These are phyloP conservation scores for Botrytis medusae DNA, from an alignment of 2,329 filamentous ascomycete genomes.

Conservation along the genomic window DNA sequence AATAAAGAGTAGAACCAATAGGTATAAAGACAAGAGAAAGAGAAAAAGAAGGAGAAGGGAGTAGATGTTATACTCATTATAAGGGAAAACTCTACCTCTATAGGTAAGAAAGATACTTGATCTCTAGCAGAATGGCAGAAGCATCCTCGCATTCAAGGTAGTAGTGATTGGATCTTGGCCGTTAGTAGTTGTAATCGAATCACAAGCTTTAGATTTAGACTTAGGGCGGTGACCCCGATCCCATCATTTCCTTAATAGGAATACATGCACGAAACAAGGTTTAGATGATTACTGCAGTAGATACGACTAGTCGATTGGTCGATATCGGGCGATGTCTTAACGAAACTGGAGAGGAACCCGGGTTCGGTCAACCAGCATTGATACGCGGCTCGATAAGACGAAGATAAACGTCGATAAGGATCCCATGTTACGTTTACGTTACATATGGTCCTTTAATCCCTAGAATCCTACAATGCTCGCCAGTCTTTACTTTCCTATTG, in stretches of 20 bases:
- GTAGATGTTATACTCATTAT: neutral
- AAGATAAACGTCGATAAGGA: neutral
- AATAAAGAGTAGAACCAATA: neutral
- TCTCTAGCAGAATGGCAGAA: neutral
- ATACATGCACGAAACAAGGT: neutral
- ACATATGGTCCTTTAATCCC: neutral
- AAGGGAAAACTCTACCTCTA: neutral
- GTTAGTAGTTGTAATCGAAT: neutral
- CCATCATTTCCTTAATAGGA: slow-evolving; percentile 3
- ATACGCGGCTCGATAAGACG: slow-evolving; percentile 1
- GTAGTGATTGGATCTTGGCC: neutral
- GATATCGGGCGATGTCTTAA: neutral
- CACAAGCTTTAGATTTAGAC: neutral
- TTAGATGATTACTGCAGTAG: neutral
- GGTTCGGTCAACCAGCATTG: neutral
- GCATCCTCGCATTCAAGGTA: neutral
- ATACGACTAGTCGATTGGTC: neutral
- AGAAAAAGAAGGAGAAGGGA: neutral
- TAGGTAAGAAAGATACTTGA: neutral
- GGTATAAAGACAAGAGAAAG: neutral
- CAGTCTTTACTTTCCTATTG: neutral
- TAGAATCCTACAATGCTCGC: neutral
- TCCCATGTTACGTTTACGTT: slow-evolving; percentile 6
- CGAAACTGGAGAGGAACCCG: neutral
- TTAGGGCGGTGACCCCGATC: neutral